Base-by-base conservation (phyloP, 768 basidiomycete species). In the Psilocybe sp. region DNA sequence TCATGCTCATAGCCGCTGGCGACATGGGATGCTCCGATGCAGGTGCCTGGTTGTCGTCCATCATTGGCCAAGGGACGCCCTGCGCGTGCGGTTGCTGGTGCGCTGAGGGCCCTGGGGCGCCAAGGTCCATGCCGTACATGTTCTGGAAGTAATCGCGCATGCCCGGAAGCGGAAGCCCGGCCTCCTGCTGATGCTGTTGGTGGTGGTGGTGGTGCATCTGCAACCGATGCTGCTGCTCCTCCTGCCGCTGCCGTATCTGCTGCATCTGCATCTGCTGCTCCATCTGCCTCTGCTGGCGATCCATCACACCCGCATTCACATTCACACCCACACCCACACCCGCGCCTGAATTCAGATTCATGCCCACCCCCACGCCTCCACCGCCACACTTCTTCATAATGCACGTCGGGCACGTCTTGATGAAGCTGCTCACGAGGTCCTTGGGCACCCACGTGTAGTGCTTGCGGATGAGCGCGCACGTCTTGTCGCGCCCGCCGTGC, bases 381-480 rank as follows among this genome's bases (percentile, higher is more conserved):
- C 61, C 63, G 15, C 73, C 71, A 28, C 66, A 70, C 56, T 72
- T 75, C 60, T 72, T 76, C 55, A 70, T 51, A 65, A 70, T 75
- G 58, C 91, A 92, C 7, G 87, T 87, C 12, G 89, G 91, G 60
- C 91, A 92, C 19, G 76, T 76, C 65, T 82, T 84, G 66, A 92
- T 83, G 61, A 90, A 93, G 51, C 79, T 80, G 14, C 86, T 80
- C 40, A 91, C 80, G 37, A 93, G 81, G 60, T 89, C 85, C 67
- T 92, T 92, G 13, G 91, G 90, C 20, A 93, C 79, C 84, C 86
- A 92, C 8, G 87, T 84, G 64, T 90, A 93, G 58, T 80, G 78
- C 52, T 80, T 70, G 42, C 85, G 74, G 35, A 92, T 77, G 49
- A 81, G 71, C 2, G 76, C 73, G 49, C 79, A 81, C 0, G 91